Conservation (phyloP, 2,329 filamentous ascomycete species). For the Penicillium olsonii region DNA sequence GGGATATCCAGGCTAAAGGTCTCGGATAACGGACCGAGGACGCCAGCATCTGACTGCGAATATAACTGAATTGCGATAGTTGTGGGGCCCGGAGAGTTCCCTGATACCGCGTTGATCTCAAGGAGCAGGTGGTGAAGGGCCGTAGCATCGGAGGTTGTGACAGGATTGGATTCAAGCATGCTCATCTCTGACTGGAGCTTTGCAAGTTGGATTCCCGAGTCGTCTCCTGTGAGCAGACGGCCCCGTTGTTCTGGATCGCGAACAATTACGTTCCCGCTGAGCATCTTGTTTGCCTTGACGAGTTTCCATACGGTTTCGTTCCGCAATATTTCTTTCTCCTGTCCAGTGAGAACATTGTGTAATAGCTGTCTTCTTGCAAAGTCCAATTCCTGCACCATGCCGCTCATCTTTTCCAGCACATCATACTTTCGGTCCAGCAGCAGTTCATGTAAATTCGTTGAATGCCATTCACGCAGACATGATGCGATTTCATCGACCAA, state of each 20-base stretch:
- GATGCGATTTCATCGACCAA: conserved; percentile 97
- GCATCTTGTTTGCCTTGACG: conserved; percentile 89
- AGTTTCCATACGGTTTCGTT: conserved; percentile 95
- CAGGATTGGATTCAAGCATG: conserved; percentile 79
- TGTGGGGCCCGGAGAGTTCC: conserved; percentile 72
- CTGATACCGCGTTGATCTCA: conserved; percentile 79
- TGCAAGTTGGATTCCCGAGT: conserved; percentile 89
- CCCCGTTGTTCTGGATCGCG: conserved; percentile 82
- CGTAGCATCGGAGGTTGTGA: conserved; percentile 65
- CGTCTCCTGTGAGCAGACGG: conserved; percentile 83
- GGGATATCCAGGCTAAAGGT: conserved; percentile 78
- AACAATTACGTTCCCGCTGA: conserved; percentile 92
- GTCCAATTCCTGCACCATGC: conserved; percentile 80
- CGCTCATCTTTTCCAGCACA: conserved; percentile 76
- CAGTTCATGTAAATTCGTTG: conserved; percentile 90
- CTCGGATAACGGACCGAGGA: conserved; percentile 73
- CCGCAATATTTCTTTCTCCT: conserved; percentile 77
- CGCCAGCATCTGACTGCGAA: conserved; percentile 65
- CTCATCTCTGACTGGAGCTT: conserved; percentile 95
- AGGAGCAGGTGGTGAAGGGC: conserved; percentile 79
- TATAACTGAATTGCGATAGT: conserved; percentile 78
- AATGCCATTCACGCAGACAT: conserved; percentile 96
- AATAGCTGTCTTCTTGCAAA: conserved; percentile 83
- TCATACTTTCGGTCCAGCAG: conserved; percentile 80
- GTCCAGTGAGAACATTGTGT: conserved; percentile 86